A percentile compares a stretch with the other conserved stretches of the same genome.
These are phyloP conservation scores for Zygosaccharomyces rouxii DNA, from an alignment of 805 yeast genomes.

Conservation along the genomic window DNA sequence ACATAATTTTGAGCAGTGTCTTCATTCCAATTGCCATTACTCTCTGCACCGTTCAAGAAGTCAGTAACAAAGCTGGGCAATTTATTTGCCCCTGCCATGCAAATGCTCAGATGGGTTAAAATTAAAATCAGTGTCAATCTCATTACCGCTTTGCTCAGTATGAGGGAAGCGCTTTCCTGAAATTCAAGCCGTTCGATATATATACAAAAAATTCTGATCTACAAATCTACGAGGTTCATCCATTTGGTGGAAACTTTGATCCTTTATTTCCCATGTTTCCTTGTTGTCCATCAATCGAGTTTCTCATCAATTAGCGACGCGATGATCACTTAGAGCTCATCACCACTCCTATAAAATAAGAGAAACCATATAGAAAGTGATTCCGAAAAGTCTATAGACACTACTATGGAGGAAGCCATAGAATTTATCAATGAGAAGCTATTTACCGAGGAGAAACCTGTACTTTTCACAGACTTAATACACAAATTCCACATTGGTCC, in stretches of 20 bases:
- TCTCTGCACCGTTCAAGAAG: not conserved
- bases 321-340: not conserved
- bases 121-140: not conserved
- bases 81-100: not conserved
- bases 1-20: slow-evolving; percentile 3
- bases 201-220: not conserved
- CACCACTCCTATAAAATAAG: not conserved
- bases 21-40: slow-evolving; percentile 5
- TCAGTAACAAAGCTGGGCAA: not conserved
- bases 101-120: not conserved
- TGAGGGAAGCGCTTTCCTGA: not conserved
- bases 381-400: no score
- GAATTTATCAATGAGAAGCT: slow-evolving; percentile 24
- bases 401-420: slow-evolving; percentile 6
- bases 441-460: slow-evolving; percentile 27
- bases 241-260: not conserved
- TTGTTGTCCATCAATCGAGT: not conserved
- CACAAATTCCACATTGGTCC: slow-evolving; percentile 25
- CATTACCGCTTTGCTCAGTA: not conserved
- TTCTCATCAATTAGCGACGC: not conserved
- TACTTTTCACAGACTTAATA: slow-evolving; percentile 30
- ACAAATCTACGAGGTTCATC: not conserved
- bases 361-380: not conserved
- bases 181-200: not conserved
- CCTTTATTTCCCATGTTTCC: not conserved